phyloP scores from a whole-genome alignment of 148 eudicot species.

The Arctostaphylos glauca region DNA sequence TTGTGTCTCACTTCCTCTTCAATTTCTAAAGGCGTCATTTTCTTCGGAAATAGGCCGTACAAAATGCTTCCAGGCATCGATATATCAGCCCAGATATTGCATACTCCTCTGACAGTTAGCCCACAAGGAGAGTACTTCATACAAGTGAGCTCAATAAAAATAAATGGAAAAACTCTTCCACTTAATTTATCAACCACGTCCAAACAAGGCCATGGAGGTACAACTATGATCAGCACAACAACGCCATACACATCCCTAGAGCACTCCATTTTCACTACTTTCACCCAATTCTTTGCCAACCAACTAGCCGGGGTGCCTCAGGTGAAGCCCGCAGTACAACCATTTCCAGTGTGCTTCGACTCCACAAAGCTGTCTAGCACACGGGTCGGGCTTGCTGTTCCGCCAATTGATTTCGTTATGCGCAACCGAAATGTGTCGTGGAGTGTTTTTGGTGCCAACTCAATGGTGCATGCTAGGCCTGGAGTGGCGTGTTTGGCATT shows the following conservation, averaged over 20 bases:
- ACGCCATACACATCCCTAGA: conserved; percentile 32
- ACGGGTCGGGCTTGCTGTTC: conserved; percentile 33
- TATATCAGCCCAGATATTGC: conserved; percentile 23
- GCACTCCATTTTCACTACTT: conserved; percentile 22
- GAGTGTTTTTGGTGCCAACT: conserved; percentile 45
- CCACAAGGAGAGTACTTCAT: conserved; percentile 51
- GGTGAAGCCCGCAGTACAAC: conserved; percentile 32
- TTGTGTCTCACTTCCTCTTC: conserved; percentile 45
- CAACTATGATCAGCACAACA: conserved; percentile 30
- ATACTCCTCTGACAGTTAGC: conserved; percentile 46
- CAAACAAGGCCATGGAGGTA: conserved; percentile 21
- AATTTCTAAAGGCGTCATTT: conserved; percentile 35
- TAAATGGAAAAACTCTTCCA: conserved; percentile 39
- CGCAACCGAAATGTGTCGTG: conserved; percentile 33
- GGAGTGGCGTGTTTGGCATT: conserved; percentile 54
- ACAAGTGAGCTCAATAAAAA: conserved; percentile 40
- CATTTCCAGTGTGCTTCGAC: conserved; percentile 50
- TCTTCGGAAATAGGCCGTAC: conserved; percentile 55
- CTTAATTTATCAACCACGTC: conserved; percentile 29
- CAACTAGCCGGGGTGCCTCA: conserved; percentile 19
- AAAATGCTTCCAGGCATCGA: conserved; percentile 30
- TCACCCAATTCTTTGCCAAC: conserved; percentile 18
- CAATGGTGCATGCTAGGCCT: conserved; percentile 46
- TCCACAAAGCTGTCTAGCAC: conserved; percentile 31
- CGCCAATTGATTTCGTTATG: conserved; percentile 47